Conservation (phyloP, 2,329 filamentous ascomycete species). For the Talaromyces sp. region DNA sequence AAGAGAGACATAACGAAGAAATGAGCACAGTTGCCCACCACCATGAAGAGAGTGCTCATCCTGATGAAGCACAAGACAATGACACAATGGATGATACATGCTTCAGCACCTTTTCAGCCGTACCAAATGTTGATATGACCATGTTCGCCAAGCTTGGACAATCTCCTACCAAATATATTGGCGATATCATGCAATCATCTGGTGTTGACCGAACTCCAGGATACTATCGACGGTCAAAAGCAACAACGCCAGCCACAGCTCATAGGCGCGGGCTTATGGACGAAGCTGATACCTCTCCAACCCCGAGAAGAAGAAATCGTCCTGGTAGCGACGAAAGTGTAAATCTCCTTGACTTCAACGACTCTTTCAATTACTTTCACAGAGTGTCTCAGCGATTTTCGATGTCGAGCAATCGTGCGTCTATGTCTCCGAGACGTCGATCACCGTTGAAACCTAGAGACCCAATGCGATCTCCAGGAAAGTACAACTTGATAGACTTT, state of each 20-base stretch:
- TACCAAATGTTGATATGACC: slow-evolving; percentile 73
- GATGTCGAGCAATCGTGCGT: slow-evolving; percentile 34
- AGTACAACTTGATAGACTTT: slow-evolving; percentile 76
- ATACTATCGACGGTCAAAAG: slow-evolving; percentile 21
- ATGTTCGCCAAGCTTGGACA: slow-evolving; percentile 68
- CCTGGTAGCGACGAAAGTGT: slow-evolving; percentile 58
- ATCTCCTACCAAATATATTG: slow-evolving; percentile 53
- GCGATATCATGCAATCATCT: slow-evolving; percentile 45
- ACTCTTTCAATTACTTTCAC: slow-evolving; percentile 62
- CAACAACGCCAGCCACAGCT: slow-evolving; percentile 49
- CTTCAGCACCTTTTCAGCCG: slow-evolving; percentile 84
- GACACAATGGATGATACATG: slow-evolving; percentile 44
- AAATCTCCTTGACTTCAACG: slow-evolving; percentile 84
- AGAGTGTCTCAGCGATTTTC: slow-evolving; percentile 47
- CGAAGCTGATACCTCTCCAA: slow-evolving; percentile 37
- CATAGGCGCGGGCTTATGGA: slow-evolving; percentile 32
- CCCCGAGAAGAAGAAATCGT: slow-evolving; percentile 50
- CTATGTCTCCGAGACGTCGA: slow-evolving; percentile 33
- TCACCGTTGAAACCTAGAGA: slow-evolving; percentile 45
- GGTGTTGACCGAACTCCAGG: slow-evolving; percentile 18
- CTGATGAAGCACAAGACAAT: slow-evolving; percentile 29
- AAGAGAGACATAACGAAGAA: slow-evolving; percentile 39
- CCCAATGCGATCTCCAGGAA: slow-evolving; percentile 40
- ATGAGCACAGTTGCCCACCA: slow-evolving; percentile 39
- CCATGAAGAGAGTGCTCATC: slow-evolving; percentile 22